Conservation (phyloP, 306 rosid species). For the Begonia peltatifolia region DNA sequence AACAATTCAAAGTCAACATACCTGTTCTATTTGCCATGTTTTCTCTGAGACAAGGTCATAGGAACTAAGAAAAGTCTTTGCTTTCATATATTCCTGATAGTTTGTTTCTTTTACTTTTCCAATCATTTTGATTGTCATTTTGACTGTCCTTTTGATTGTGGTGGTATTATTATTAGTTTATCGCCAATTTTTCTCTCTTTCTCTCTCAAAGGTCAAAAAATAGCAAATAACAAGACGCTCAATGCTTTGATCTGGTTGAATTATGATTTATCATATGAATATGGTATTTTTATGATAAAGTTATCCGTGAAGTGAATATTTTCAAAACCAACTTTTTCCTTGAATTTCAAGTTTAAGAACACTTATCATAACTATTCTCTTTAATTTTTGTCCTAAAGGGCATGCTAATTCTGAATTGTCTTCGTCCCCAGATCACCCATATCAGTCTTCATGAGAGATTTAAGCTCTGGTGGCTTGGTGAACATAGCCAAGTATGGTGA, state of each 20-base stretch:
- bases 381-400: background rate
- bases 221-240: background rate
- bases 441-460: constrained; percentile 67
- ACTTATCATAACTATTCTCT: background rate
- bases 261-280: background rate
- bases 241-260: background rate
- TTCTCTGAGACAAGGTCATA: no score
- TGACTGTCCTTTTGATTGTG: no score
- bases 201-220: background rate
- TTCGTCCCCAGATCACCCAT: constrained; percentile 48
- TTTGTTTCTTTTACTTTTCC: no score
- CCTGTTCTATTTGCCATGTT: no score
- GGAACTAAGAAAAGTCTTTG: background rate
- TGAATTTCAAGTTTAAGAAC: background rate
- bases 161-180: no score
- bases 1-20: no score
- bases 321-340: background rate
- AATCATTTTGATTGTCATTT: no score
- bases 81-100: no score
- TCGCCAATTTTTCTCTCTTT: background rate
- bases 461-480: constrained; percentile 34
- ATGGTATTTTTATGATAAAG: no score
- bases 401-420: constrained; percentile 10
- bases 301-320: no score
- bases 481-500: constrained; percentile 84